Evolutionary conservation across 176 grass and related monocot species (phyloP), one percentile per base, ranked within the genome.

Genomic region (Avena sativa): DNA sequence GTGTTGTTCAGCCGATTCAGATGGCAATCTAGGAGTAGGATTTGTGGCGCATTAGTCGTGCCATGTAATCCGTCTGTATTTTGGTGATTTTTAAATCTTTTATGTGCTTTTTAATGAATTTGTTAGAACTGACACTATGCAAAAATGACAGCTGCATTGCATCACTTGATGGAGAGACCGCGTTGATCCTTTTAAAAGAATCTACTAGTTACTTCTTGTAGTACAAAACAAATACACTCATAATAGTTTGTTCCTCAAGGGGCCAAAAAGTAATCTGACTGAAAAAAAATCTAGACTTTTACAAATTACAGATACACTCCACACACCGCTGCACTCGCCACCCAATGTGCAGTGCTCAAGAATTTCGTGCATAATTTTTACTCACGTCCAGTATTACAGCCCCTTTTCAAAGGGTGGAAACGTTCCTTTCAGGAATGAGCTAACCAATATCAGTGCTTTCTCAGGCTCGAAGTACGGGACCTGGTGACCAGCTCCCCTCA

Each of bases 401-500:
- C 74, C 66, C 6, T 44, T 66, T 17, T 50, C 50, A 48, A 83
- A 79, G 58, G 38, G 28, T 46, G 84, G 90, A 40, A 88, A 64
- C 47, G 15, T 88, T 63, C 70, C 81, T 69, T 63, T 58, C 21
- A 95, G 61, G 56, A 94, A 94, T 12, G 68, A 84, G 23, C 57
- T 85, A 17, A 88, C 12, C 26, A 92, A 38, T 55, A 82, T 77
- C 28, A 92, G 36, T 62, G 87, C 90, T 83, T 85, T 86, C 30
- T 88, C 77, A 6, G 90, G 85, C 76, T 90, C 62, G 69, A 92
- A 76, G 48, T 53, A 87, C 9, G 92, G 85, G 57, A 95, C 88
- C 60, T 83, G 87, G 75, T 90, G 85, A 52, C 85, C 93, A 55
- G 93, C 62, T 80, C 90, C 85, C 32, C 83, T 92, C 20, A 92